Evolutionary conservation across 129 eudicot species (phyloP), one percentile per base, ranked within the genome.

Genomic region (Centella asiatica): DNA sequence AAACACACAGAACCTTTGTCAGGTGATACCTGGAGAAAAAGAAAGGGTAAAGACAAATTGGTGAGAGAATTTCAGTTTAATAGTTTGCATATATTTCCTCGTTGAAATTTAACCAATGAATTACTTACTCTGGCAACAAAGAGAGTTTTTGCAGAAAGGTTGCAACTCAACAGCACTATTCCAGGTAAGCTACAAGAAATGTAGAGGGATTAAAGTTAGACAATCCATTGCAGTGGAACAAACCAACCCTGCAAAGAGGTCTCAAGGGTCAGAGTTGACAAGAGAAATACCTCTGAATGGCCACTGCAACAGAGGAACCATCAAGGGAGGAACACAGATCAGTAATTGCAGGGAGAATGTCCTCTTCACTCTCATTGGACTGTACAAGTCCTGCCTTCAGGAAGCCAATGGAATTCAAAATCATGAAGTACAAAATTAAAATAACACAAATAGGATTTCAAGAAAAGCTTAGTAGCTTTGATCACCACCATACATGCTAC

Each of bases 251-350:
- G 10, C 10, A 32, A 23, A 40, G 20, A 58, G 3, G 25, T 6
- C 17, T 11, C 46, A 58, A 57, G 46, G 6, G 22, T 58, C 6
- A 34, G 63, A 39, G 27, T 24, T 28, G 57, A 22, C 2, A 70
- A 51, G 57, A 52, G 59, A 69, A 72, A 75, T 76, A 72, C 99
- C 90, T 69, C 72, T 92, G 99, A 65, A 84, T 69, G 44, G 94
- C 98, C 49, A 84, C 98, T 66, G 80, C 94, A 49, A 87, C 72
- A 57, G 82, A 72, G 15, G 86, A 84, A 36, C 95, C 88, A 82
- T 82, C 83, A 25, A 63, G 60, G 49, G 79, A 77, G 32, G 82
- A 79, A 74, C 90, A 80, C 6, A 87, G 68, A 78, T 78, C 95
- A 7, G 92, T 92, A 51, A 92, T 69, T 36, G 81, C 83, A 60